phyloP scores from a whole-genome alignment of 1,139 yeast species.

The Diutina mesorugosa region DNA sequence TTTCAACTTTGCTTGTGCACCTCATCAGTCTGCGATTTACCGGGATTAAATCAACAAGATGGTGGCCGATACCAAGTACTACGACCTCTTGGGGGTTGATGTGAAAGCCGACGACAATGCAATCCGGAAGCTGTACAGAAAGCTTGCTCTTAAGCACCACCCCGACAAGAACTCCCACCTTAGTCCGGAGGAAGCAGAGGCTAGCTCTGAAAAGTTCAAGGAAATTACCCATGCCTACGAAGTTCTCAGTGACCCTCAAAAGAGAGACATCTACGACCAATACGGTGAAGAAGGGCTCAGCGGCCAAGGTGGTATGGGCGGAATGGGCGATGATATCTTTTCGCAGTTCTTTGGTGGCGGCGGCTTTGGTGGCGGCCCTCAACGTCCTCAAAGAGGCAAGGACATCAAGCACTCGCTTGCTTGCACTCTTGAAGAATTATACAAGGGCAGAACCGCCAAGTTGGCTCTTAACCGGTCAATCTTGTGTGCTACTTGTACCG shows the following conservation, averaged over 20 bases:
- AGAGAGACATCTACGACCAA: conserved; percentile 79
- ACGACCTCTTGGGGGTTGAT: conserved; percentile 74
- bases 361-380: conserved; percentile 36
- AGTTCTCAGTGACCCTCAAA: conserved; percentile 71
- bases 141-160: conserved; percentile 84
- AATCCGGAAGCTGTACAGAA: conserved; percentile 91
- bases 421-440: conserved; percentile 84
- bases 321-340: conserved; percentile 73
- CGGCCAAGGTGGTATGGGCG: conserved; percentile 67
- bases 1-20: neutral
- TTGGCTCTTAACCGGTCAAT: conserved; percentile 89
- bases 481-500: conserved; percentile 79
- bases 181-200: conserved; percentile 66
- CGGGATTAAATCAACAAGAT: conserved; percentile 18
- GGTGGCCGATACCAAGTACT: conserved; percentile 86
- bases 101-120: conserved; percentile 71
- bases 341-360: conserved; percentile 92
- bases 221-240: conserved; percentile 89
- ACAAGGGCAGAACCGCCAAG: conserved; percentile 90
- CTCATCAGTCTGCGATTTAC: neutral
- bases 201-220: conserved; percentile 64
- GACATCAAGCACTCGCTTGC: conserved; percentile 84
- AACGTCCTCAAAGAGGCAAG: conserved; percentile 61
- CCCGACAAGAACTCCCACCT: conserved; percentile 64
- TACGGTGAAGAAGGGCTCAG: conserved; percentile 88